Evolutionary conservation across 2,329 filamentous ascomycete genomes (phyloP).

Genomic region (Ceratocystis cubensis): DNA sequence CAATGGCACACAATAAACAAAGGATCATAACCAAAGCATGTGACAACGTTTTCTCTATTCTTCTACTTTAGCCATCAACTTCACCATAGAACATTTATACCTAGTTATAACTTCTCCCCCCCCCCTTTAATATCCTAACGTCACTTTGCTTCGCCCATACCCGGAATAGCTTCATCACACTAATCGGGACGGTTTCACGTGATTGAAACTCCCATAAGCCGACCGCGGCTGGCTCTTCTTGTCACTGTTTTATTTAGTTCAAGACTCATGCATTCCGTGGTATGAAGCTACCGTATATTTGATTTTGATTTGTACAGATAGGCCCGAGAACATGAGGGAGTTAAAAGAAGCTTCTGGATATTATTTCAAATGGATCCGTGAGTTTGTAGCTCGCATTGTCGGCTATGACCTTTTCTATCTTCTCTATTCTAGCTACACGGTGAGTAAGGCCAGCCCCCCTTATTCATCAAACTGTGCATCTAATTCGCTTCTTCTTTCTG

Average conservation of each 20-base stretch:
- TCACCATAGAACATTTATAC: neutral
- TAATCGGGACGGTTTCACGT: neutral
- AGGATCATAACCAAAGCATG: neutral
- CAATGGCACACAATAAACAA: neutral
- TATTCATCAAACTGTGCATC: neutral
- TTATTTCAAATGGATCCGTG: slow-evolving; percentile 9
- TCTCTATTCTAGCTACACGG: slow-evolving; percentile 5
- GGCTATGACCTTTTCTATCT: slow-evolving; percentile 18
- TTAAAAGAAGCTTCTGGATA: neutral
- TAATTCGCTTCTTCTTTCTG: neutral
- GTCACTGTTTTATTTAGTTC: neutral
- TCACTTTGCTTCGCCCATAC: neutral
- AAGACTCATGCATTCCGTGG: neutral
- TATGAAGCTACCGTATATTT: neutral
- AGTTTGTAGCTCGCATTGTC: slow-evolving; percentile 7
- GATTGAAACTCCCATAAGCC: neutral
- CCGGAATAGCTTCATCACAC: neutral
- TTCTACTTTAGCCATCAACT: neutral
- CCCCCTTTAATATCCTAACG: neutral
- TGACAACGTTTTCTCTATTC: neutral
- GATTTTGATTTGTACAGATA: neutral
- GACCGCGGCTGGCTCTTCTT: neutral
- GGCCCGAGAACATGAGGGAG: neutral
- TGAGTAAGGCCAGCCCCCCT: neutral
- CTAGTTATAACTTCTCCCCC: neutral